phyloP scores from a whole-genome alignment of 2,329 filamentous ascomycete genomes.

The Sclerotinia subarctica region DNA sequence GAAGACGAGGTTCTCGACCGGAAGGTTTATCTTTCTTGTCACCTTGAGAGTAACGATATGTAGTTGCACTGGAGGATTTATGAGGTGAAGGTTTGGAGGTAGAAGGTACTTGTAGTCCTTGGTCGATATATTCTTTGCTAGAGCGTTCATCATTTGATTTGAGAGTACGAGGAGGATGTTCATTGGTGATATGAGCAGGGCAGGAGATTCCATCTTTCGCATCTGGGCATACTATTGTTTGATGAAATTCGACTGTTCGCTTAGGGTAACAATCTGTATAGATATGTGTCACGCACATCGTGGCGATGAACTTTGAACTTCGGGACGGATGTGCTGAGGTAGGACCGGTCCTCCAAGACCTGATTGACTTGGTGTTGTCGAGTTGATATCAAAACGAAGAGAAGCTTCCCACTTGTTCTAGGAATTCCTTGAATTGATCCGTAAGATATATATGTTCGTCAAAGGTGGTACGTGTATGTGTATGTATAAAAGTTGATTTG shows the following conservation, averaged over 20 bases:
- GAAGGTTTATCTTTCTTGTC: constrained; percentile 33
- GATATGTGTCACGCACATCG: constrained; percentile 51
- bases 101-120: constrained; percentile 28
- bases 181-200: constrained; percentile 42
- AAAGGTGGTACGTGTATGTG: not conserved
- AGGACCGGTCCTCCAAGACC: constrained; percentile 9
- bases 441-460: not conserved
- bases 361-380: not conserved
- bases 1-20: constrained; percentile 41
- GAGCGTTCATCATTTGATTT: constrained; percentile 39
- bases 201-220: constrained; percentile 44
- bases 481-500: not conserved
- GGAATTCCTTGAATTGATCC: not conserved
- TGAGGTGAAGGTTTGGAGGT: constrained; percentile 35
- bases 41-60: constrained; percentile 29
- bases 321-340: constrained; percentile 2
- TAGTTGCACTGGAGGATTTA: constrained; percentile 34
- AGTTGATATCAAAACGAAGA: constrained; percentile 11
- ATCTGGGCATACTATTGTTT: constrained; percentile 42
- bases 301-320: constrained; percentile 31
- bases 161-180: constrained; percentile 43
- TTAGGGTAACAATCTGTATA: constrained; percentile 49
- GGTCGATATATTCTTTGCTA: constrained; percentile 26
- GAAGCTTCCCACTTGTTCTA: constrained; percentile 10
- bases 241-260: constrained; percentile 40